These are phyloP conservation scores for Botrytis sinoallii DNA, from an alignment of 2,329 filamentous ascomycete genomes.

Conservation along the genomic window DNA sequence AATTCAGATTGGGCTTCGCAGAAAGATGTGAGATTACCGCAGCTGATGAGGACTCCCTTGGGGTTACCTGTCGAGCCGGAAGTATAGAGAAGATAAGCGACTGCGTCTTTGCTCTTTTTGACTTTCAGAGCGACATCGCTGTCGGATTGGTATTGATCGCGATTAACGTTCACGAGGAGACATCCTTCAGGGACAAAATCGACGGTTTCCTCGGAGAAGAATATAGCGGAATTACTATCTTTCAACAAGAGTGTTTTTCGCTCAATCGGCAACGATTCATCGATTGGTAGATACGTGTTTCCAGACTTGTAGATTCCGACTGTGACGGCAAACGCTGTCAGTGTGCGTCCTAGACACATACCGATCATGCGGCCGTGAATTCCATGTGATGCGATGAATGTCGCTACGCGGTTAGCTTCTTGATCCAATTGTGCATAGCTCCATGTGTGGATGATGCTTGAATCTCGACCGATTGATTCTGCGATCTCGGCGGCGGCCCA, in stretches of 20 bases:
- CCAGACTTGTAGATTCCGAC: constrained; percentile 13
- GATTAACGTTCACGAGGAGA: neutral
- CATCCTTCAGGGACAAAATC: constrained; percentile 2
- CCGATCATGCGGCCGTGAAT: constrained; percentile 11
- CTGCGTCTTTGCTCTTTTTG: neutral
- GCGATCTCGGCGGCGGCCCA: constrained; percentile 6
- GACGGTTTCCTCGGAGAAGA: neutral
- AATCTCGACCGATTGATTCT: neutral
- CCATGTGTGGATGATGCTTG: constrained; percentile 2
- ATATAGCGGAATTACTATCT: neutral
- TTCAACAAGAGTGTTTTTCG: constrained; percentile 1
- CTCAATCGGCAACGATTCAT: constrained; percentile 2
- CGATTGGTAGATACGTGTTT: constrained; percentile 14
- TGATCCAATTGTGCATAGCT: neutral
- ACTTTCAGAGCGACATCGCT: neutral
- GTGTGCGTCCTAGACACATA: constrained; percentile 5
- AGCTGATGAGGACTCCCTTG: constrained; percentile 61
- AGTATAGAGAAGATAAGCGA: constrained; percentile 72
- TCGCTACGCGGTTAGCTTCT: neutral
- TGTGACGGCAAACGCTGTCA: neutral
- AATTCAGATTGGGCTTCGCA: constrained; percentile 9
- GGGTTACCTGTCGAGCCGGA: constrained; percentile 77
- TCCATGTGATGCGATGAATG: neutral
- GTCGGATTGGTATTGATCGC: neutral
- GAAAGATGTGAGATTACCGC: constrained; percentile 10